Evolutionary conservation across 495 filamentous ascomycete species (phyloP).

Genomic region (Pyrenopolyporus hunteri): DNA sequence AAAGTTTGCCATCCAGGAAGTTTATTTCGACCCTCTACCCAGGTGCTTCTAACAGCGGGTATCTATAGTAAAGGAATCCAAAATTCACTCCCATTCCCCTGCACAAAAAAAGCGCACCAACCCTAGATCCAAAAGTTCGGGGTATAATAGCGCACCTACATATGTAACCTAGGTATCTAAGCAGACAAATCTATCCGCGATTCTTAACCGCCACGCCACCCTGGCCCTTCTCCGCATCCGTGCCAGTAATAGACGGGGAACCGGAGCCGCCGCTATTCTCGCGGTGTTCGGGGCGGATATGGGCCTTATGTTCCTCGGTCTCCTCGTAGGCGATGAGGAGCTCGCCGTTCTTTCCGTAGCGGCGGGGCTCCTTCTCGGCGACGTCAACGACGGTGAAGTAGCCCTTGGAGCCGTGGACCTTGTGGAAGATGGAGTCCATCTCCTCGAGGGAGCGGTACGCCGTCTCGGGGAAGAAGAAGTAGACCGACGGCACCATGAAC

Average conservation of each 20-base stretch:
- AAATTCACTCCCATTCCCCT: too few relatives aligned
- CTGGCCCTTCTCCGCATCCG: constrained; percentile 35
- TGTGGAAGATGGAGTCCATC: constrained; percentile 77
- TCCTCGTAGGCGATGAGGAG: constrained; percentile 65
- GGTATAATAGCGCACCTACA: not conserved
- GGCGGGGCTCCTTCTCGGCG: constrained; percentile 64
- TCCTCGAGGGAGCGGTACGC: constrained; percentile 75
- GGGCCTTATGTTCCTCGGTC: constrained; percentile 45
- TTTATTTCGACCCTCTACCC: too few relatives aligned
- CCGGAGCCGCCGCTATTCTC: constrained; percentile 18
- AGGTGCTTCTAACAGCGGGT: too few relatives aligned
- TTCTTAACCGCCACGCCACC: constrained; percentile 24
- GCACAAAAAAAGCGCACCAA: too few relatives aligned
- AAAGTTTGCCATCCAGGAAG: too few relatives aligned
- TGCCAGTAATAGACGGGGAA: constrained; percentile 8
- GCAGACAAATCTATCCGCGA: not conserved
- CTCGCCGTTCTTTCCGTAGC: constrained; percentile 76
- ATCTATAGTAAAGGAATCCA: too few relatives aligned
- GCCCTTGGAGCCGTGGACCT: constrained; percentile 53
- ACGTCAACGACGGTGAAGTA: constrained; percentile 65
- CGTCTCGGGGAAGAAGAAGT: constrained; percentile 81
- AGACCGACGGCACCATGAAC: constrained; percentile 70
- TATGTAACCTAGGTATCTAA: not conserved
- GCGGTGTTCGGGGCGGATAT: constrained; percentile 15
- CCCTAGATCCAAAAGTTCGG: not conserved